phyloP scores from a whole-genome alignment of 371 early-diverging fungal species.

The Mycotypha africana region DNA sequence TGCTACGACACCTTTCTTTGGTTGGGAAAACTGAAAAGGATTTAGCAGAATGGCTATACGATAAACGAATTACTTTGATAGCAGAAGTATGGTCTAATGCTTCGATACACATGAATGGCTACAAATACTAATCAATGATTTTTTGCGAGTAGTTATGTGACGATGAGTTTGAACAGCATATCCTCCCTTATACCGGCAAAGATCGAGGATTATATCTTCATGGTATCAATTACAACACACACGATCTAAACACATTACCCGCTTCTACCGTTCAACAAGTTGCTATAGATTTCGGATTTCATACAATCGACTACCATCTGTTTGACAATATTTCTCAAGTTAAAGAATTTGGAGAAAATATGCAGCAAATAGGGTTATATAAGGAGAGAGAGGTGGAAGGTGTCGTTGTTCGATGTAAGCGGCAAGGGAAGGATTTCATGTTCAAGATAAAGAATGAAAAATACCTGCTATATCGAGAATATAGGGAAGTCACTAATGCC shows the following conservation, averaged over 20 bases:
- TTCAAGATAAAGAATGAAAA: conserved; percentile 94
- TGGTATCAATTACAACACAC: conserved; percentile 83
- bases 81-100: conserved; percentile 61
- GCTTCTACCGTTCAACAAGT: conserved; percentile 52
- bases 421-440: conserved; percentile 47
- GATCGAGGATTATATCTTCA: conserved; percentile 86
- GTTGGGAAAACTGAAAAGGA: conserved; percentile 56
- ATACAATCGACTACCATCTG: conserved; percentile 38
- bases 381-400: conserved; percentile 78
- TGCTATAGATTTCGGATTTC: conserved; percentile 78
- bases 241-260: conserved; percentile 66
- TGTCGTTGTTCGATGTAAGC: conserved; percentile 83
- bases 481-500: conserved; percentile 84
- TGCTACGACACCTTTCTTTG: conserved; percentile 57
- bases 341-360: conserved; percentile 57
- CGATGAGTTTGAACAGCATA: conserved; percentile 93
- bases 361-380: conserved; percentile 56
- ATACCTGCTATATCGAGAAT: conserved; percentile 92
- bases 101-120: too few relatives aligned
- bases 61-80: conserved; percentile 75
- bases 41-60: conserved; percentile 66
- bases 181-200: conserved; percentile 77
- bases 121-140: too few relatives aligned
- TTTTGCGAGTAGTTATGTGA: conserved; percentile 89
- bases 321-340: conserved; percentile 47